These are phyloP conservation scores for Globisporangium solare DNA, from an alignment of 352 stramenopile genomes.

Conservation along the genomic window DNA sequence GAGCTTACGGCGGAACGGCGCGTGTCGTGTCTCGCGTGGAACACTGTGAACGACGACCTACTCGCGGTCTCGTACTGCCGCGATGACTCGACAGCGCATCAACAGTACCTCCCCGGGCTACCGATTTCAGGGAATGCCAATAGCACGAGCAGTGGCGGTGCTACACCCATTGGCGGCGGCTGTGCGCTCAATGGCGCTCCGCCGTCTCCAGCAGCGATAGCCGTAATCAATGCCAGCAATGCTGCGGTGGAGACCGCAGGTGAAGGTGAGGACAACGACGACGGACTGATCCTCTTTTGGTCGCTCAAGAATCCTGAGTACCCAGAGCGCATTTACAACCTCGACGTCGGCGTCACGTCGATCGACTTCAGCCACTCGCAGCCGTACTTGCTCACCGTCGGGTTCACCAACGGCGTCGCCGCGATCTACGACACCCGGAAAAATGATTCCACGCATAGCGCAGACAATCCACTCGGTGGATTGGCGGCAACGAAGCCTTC, in stretches of 20 bases:
- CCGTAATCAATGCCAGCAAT: slow-evolving; percentile 1
- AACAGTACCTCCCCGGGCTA: not conserved
- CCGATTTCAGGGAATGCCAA: not conserved
- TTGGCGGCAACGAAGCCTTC: too few relatives aligned
- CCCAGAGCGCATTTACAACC: slow-evolving; percentile 85
- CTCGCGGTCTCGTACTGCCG: slow-evolving; percentile 87
- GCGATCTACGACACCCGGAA: slow-evolving; percentile 89
- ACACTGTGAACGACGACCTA: slow-evolving; percentile 84
- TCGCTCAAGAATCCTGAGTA: slow-evolving; percentile 91
- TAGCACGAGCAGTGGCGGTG: not conserved
- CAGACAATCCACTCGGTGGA: too few relatives aligned
- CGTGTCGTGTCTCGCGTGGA: slow-evolving; percentile 83
- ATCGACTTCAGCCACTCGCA: slow-evolving; percentile 86
- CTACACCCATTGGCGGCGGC: not conserved
- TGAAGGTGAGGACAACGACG: slow-evolving; percentile 16
- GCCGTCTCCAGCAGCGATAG: not conserved
- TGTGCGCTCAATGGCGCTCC: not conserved
- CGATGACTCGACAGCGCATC: slow-evolving; percentile 3
- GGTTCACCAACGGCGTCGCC: slow-evolving; percentile 87
- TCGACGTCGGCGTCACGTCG: slow-evolving; percentile 75
- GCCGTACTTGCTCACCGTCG: slow-evolving; percentile 88
- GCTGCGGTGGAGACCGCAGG: not conserved
- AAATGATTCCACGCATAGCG: slow-evolving; percentile 20
- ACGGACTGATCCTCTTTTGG: slow-evolving; percentile 92
- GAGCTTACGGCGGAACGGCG: slow-evolving; percentile 47